Percentiles rank a stretch among this genome's conserved stretches.
Evolutionary conservation across 2,329 filamentous ascomycete species (phyloP).

Genomic region (Cordyceps cicadae): DNA sequence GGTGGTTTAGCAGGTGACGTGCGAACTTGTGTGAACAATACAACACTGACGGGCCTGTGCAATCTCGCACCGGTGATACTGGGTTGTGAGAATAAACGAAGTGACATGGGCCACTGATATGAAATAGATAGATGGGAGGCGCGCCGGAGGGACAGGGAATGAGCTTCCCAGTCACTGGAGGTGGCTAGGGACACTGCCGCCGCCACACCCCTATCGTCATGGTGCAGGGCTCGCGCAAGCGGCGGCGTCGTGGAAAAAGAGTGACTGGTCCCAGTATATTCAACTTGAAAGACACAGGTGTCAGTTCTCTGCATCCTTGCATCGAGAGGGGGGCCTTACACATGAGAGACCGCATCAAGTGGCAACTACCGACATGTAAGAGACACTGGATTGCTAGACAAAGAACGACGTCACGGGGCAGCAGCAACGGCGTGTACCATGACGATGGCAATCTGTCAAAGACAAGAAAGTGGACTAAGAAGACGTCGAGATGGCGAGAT

Average conservation of each 20-base stretch:
- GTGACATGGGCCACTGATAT: not conserved
- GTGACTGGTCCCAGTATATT: not conserved
- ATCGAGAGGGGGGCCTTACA: not conserved
- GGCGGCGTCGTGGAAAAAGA: not conserved
- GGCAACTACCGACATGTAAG: constrained; percentile 1
- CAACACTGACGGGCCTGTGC: not conserved
- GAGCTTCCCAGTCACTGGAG: not conserved
- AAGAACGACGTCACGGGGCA: not conserved
- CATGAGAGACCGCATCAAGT: not conserved
- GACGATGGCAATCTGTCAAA: too few relatives aligned
- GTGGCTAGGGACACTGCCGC: not conserved
- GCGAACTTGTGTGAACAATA: too few relatives aligned
- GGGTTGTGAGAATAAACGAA: constrained; percentile 7
- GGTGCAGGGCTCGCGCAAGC: not conserved
- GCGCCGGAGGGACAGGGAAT: not conserved
- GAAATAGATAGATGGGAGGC: not conserved
- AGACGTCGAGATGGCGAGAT: not conserved
- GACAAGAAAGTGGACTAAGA: not conserved
- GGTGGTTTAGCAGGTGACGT: too few relatives aligned
- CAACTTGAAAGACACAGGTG: not conserved
- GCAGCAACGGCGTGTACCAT: not conserved
- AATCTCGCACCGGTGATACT: not conserved
- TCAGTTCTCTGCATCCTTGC: not conserved
- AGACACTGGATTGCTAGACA: not conserved
- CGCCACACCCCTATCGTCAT: not conserved